A percentile compares a stretch with the other conserved stretches of the same genome.
phyloP scores from a whole-genome alignment of 148 eudicot genomes.

The Fagopyrum esculentum region DNA sequence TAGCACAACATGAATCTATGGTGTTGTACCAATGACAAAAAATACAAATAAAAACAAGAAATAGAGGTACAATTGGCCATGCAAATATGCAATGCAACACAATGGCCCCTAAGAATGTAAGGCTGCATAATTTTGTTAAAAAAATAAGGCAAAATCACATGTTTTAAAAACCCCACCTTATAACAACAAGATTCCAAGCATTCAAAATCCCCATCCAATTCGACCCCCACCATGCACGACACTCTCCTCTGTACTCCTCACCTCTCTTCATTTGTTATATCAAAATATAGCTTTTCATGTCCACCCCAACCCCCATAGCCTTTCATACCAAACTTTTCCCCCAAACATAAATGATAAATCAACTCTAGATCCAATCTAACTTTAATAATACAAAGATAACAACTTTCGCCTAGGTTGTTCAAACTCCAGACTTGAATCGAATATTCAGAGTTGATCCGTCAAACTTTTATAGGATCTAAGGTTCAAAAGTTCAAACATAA shows the following conservation, averaged over 20 bases:
- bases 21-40: background rate
- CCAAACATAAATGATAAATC: background rate
- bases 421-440: no score
- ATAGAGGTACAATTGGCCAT: background rate
- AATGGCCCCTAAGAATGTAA: conserved; percentile 8
- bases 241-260: background rate
- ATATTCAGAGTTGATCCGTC: no score
- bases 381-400: no score
- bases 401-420: no score
- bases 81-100: background rate
- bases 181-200: conserved; percentile 1
- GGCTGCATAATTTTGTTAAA: background rate
- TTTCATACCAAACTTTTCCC: background rate
- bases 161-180: background rate
- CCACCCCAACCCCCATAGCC: background rate
- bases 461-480: no score
- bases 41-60: background rate
- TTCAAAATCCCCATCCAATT: background rate
- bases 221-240: background rate
- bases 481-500: no score
- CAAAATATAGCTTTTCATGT: background rate
- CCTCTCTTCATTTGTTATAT: background rate
- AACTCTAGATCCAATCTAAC: no score
- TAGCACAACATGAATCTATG: background rate
- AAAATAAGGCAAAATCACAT: background rate